Evolutionary conservation across 805 yeast species (phyloP), one percentile per base, ranked within the genome.

Genomic region (Candida taoyuanica): DNA sequence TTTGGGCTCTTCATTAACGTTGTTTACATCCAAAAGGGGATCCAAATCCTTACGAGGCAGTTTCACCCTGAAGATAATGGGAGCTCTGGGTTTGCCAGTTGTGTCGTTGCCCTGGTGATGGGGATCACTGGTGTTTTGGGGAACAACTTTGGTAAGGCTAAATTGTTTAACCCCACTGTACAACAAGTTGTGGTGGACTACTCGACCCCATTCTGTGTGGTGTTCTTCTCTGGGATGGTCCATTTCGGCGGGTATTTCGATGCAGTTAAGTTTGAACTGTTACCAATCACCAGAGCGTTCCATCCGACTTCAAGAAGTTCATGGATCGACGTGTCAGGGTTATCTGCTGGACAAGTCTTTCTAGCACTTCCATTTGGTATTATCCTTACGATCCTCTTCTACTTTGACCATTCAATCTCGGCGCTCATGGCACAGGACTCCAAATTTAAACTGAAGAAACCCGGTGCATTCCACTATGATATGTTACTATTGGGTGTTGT

Each of bases 341-440:
- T 62, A 1, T 55, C 80, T 0, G 87, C 81, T 1, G 79, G 80
- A 3, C 78, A 88, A 48, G 79, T 91, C 0, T 93, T 93, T 55
- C 60, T 93, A 26, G 98, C 98, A 0, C 58, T 93, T 7, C 98
- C 98, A 0, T 93, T 91, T 70, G 98, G 95, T 0, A 63, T 93
- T 2, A 69, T 93, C 33, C 63, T 93, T 31, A 87, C 98, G 0
- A 72, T 82, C 34, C 64, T 91, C 34, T 91, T 93, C 62, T 91
- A 87, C 60, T 93, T 89, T 61, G 98, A 91, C 62, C 98, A 91
- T 61, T 93, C 91, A 47, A 94, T 91, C 9, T 87, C 96, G 2
- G 82, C 97, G 0, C 66, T 91, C 39, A 93, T 93, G 74, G 89
- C 96, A 36, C 98, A 91, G 62, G 81, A 81, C 44, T 75, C 80